These are phyloP conservation scores for Deakozyma indianensis DNA, from an alignment of 805 yeast species.

Conservation along the genomic window DNA sequence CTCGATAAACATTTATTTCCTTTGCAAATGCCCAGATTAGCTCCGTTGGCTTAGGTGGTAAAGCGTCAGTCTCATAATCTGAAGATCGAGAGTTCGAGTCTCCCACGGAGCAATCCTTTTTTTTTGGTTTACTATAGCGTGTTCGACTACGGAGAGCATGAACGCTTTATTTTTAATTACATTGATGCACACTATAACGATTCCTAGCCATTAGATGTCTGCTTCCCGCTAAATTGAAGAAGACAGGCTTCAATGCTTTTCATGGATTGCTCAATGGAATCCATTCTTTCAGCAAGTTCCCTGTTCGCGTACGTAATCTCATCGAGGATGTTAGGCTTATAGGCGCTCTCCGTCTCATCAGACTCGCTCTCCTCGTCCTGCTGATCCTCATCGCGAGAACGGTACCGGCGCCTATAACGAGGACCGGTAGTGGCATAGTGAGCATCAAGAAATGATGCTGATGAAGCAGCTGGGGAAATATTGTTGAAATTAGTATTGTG, in stretches of 20 bases:
- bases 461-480: not conserved
- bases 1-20: no score
- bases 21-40: conserved; percentile 3
- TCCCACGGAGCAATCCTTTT: conserved; percentile 2
- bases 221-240: not conserved
- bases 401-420: not conserved
- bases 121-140: not conserved
- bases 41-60: conserved; percentile 17
- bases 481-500: not conserved
- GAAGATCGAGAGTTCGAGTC: conserved; percentile 2
- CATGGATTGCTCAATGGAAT: not conserved
- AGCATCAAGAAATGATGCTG: not conserved
- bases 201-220: no score
- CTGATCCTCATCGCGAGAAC: not conserved
- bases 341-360: not conserved
- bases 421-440: not conserved
- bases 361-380: not conserved
- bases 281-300: not conserved
- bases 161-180: no score
- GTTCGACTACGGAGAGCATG: not conserved
- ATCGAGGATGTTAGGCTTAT: not conserved
- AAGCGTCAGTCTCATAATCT: conserved; percentile 8
- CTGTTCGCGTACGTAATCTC: not conserved
- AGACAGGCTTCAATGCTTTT: not conserved
- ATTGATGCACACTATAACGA: no score